A percentile compares a stretch with the other conserved stretches of the same genome.
Conservation (phyloP, 1,139 yeast genomes). For the Protomyces inouyei region DNA sequence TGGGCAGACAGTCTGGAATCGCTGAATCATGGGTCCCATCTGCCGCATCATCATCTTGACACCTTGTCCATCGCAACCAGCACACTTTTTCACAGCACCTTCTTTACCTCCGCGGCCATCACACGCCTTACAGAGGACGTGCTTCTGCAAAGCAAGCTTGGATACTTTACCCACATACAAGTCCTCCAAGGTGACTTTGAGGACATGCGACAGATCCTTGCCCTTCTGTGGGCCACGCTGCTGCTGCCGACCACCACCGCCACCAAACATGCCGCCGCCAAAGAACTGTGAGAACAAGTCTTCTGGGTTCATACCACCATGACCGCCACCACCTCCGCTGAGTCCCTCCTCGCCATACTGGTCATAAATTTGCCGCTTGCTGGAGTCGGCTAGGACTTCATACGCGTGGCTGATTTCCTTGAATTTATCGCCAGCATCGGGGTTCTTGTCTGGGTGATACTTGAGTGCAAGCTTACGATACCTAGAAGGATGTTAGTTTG, state of each 20-base stretch:
- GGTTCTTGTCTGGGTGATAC: conserved; percentile 92
- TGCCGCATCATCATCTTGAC: conserved; percentile 89
- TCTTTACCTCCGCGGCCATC: conserved; percentile 96
- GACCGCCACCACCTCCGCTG: conserved; percentile 66
- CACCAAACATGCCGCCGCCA: conserved; percentile 42
- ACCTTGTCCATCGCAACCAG: conserved; percentile 86
- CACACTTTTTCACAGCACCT: conserved; percentile 83
- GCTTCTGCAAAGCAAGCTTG: conserved; percentile 88
- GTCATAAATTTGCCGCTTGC: conserved; percentile 86
- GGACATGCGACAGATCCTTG: conserved; percentile 84
- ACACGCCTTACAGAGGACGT: conserved; percentile 80
- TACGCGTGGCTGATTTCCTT: conserved; percentile 47
- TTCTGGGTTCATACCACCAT: conserved; percentile 66
- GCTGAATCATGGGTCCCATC: conserved; percentile 99
- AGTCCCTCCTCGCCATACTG: conserved; percentile 91
- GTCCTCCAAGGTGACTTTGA: conserved; percentile 83
- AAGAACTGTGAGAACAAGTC: conserved; percentile 92
- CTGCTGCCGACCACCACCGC: conserved; percentile 56
- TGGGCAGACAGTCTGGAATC: conserved; percentile 85
- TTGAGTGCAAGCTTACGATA: conserved; percentile 69
- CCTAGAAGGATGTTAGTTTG: background rate
- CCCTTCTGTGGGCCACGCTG: conserved; percentile 77
- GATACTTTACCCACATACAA: conserved; percentile 92
- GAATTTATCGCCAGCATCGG: conserved; percentile 90
- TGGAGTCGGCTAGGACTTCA: conserved; percentile 77